Base-by-base conservation (phyloP, 225 moss, liverwort and hornwort genomes). In the Asterella californica region DNA sequence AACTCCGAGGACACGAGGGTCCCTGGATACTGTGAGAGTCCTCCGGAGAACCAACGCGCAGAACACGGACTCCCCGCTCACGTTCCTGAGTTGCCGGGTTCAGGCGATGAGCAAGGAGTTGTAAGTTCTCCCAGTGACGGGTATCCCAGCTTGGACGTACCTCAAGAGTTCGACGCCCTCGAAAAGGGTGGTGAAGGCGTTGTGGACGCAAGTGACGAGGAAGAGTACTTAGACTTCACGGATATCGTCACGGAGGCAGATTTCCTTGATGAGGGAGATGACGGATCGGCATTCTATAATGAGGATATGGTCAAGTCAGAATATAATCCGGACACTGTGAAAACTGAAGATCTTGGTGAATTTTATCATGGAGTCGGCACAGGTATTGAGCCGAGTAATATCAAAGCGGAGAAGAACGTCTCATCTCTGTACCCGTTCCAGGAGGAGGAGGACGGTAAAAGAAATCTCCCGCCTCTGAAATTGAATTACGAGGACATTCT, bases 401-500 rank as follows among this genome's bases (percentile, higher is more conserved):
- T 52, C 33, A 53, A 68, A 91, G 90, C 72, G 45, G 78, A 52
- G 94, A 93, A 54, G 89, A 73, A 83, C 88, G 85, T 81, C 9
- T 53, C 74, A 0, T 1, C 11, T 47, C 32, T 55, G 33, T 34
- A 55, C 55, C 55, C 54, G 0, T 59, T 38, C 2, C 37, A 59
- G 25, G 57, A 54, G 15, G 21, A 8, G 0, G 75, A 34, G 75
- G 75, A 75, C 34, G 33, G 61, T 14, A 49, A 78, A 19, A 80
- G 76, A 85, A 88, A 83, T 4, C 79, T 86, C 3, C 97, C 93
- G 0, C 87, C 91, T 6, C 76, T 93, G 34, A 86, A 92, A 22
- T 76, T 99, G 46, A 89, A 99, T 54, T 94, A 88, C 42, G 92
- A 85, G 33, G 97, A 99, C 55, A 90, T 99, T 0, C 25, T 99